Evolutionary conservation across 2,329 filamentous ascomycete genomes (phyloP).

Genomic region (Fusarium nelsonii): DNA sequence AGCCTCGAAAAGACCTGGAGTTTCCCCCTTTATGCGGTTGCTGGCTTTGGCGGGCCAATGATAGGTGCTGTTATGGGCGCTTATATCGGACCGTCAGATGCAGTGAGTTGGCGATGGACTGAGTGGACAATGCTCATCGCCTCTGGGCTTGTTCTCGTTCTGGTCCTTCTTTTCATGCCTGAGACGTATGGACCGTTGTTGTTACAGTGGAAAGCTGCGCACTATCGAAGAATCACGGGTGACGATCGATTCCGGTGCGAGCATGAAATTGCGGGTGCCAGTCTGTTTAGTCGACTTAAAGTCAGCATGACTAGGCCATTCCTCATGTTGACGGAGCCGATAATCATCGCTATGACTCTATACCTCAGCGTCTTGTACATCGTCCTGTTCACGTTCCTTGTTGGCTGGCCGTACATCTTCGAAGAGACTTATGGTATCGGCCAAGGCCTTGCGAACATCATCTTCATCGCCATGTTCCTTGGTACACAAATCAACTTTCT

Average conservation of each 20-base stretch:
- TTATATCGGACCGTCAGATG: conserved; percentile 72
- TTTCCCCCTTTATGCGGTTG: conserved; percentile 62
- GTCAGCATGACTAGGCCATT: conserved; percentile 60
- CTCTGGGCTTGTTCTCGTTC: conserved; percentile 66
- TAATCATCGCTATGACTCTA: conserved; percentile 58
- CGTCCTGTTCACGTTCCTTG: conserved; percentile 65
- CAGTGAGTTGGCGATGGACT: conserved; percentile 69
- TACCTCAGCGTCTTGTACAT: conserved; percentile 67
- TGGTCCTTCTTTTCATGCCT: conserved; percentile 71
- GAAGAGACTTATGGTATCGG: conserved; percentile 56
- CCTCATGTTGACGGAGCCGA: conserved; percentile 54
- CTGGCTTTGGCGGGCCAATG: conserved; percentile 57
- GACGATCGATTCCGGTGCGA: conserved; percentile 72
- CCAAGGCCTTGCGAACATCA: conserved; percentile 57
- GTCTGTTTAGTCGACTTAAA: conserved; percentile 66
- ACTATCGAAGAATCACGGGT: conserved; percentile 70
- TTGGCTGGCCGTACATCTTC: conserved; percentile 65
- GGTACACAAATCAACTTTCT: conserved; percentile 54
- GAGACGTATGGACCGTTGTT: conserved; percentile 73
- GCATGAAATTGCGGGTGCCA: conserved; percentile 67
- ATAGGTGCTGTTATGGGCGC: conserved; percentile 63
- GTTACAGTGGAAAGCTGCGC: conserved; percentile 69
- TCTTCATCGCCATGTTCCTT: conserved; percentile 59
- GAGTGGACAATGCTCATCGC: conserved; percentile 76
- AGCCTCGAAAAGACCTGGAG: conserved; percentile 53